Evolutionary conservation across 441 rosid genomes (phyloP).

Genomic region (Syzygium syzygioides): DNA sequence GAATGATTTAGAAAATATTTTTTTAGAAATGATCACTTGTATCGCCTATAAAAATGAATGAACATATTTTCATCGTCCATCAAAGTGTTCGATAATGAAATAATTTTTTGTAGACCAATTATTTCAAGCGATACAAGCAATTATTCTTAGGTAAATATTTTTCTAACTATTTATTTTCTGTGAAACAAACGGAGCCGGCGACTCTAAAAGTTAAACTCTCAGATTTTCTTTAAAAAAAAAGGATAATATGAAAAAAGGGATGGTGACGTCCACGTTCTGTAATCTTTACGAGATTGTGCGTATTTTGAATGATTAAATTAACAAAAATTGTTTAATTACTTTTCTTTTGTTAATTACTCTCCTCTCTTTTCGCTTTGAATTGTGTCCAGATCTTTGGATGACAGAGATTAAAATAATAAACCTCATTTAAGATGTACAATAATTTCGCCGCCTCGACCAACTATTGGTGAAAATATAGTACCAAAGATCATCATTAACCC

Average conservation of each 20-base stretch:
- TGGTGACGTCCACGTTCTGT: neutral
- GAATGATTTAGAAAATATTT: neutral
- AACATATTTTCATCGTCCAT: neutral
- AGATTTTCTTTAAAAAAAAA: neutral
- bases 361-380: neutral
- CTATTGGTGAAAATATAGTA: neutral
- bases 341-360: neutral
- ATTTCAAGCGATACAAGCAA: neutral
- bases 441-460: neutral
- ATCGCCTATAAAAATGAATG: neutral
- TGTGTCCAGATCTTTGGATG: neutral
- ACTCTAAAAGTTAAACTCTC: neutral
- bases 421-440: neutral
- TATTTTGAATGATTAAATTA: neutral
- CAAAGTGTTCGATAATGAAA: neutral
- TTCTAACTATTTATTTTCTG: neutral
- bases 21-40: rapidly evolving
- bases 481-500: neutral
- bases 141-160: neutral
- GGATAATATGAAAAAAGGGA: neutral
- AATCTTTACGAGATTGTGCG: neutral
- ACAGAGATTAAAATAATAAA: neutral
- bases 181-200: rapidly evolving
- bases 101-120: neutral
- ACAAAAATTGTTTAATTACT: neutral